A percentile compares a stretch with the other conserved stretches of the same genome.
Conservation (phyloP, 768 basidiomycete species). For the Scleroderma bovista region DNA sequence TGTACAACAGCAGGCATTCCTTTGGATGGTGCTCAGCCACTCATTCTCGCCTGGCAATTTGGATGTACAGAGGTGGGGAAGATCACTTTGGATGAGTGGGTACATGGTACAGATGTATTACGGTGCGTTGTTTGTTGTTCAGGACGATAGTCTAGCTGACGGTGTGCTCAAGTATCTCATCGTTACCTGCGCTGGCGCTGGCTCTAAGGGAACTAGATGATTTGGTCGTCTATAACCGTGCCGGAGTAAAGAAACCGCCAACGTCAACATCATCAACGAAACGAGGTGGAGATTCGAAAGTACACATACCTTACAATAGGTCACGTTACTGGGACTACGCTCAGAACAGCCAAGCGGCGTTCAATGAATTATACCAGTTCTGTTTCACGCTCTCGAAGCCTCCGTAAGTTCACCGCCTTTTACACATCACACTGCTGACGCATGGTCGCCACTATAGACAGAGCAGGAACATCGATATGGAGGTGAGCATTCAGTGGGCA, state of each 20-base stretch:
- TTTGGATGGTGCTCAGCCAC: slow-evolving; percentile 65
- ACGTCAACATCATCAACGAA: slow-evolving; percentile 28
- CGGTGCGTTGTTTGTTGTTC: slow-evolving; percentile 32
- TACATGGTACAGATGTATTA: slow-evolving; percentile 43
- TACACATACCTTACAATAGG: slow-evolving; percentile 51
- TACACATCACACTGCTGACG: slow-evolving; percentile 3
- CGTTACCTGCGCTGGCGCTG: slow-evolving; percentile 41
- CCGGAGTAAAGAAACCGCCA: slow-evolving; percentile 30
- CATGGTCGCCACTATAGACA: slow-evolving; percentile 37
- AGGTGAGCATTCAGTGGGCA: slow-evolving; percentile 40
- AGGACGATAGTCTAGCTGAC: slow-evolving; percentile 1
- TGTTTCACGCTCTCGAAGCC: slow-evolving; percentile 69
- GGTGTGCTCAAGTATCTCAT: slow-evolving; percentile 40
- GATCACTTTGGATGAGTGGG: slow-evolving; percentile 66
- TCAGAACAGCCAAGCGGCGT: slow-evolving; percentile 44
- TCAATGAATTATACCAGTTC: slow-evolving; percentile 62
- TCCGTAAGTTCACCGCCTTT: slow-evolving; percentile 44
- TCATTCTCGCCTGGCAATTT: slow-evolving; percentile 74
- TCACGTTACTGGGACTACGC: slow-evolving; percentile 46
- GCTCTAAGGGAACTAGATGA: slow-evolving; percentile 59
- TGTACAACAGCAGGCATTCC: slow-evolving; percentile 67
- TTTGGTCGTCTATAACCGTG: slow-evolving; percentile 46
- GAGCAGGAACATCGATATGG: slow-evolving; percentile 76
- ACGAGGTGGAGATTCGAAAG: slow-evolving; percentile 10
- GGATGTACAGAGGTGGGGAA: slow-evolving; percentile 68